Percentiles rank a stretch among this genome's conserved stretches.
These are phyloP conservation scores for Harringtonia aguacate DNA, from an alignment of 2,329 filamentous ascomycete species.

Conservation along the genomic window DNA sequence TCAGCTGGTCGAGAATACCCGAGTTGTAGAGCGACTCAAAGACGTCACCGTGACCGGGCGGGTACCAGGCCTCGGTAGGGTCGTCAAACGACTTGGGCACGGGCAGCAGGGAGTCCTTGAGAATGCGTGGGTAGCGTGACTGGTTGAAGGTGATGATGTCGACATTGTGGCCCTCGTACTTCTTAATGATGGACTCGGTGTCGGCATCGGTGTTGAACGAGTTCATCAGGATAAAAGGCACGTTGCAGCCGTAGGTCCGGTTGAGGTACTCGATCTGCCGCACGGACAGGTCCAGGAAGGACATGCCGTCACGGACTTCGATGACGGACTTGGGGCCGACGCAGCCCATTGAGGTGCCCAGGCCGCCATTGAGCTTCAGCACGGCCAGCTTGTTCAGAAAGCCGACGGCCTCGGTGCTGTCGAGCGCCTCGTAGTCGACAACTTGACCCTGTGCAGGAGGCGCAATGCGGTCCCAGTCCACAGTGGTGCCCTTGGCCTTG, in stretches of 20 bases:
- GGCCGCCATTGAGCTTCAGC: slow-evolving; percentile 97
- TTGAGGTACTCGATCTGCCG: slow-evolving; percentile 99
- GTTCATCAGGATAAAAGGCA: slow-evolving; percentile 99
- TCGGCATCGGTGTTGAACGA: slow-evolving; percentile 99
- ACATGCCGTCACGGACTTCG: slow-evolving; percentile 99
- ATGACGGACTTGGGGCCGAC: slow-evolving; percentile 99
- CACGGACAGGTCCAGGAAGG: slow-evolving; percentile 96
- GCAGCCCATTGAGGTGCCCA: slow-evolving; percentile 99
- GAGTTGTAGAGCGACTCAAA: slow-evolving; percentile 99
- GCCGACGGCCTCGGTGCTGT: slow-evolving; percentile 80
- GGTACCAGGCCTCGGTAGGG: slow-evolving; percentile 93
- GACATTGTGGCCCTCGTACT: slow-evolving; percentile 99
- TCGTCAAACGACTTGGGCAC: slow-evolving; percentile 85
- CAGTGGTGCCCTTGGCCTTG: slow-evolving; percentile 92
- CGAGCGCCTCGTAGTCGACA: slow-evolving; percentile 83
- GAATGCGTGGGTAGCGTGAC: slow-evolving; percentile 93
- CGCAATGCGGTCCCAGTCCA: slow-evolving; percentile 95
- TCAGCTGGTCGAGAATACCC: slow-evolving; percentile 90
- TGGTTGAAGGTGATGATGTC: slow-evolving; percentile 99
- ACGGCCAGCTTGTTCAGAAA: slow-evolving; percentile 97
- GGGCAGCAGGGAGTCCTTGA: slow-evolving; percentile 95
- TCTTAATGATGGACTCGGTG: slow-evolving; percentile 99
- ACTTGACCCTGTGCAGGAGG: slow-evolving; percentile 91
- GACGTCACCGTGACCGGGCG: slow-evolving; percentile 96
- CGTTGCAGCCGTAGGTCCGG: slow-evolving; percentile 93